phyloP scores from a whole-genome alignment of 768 basidiomycete genomes.

The Neoboletus brunneissimus region DNA sequence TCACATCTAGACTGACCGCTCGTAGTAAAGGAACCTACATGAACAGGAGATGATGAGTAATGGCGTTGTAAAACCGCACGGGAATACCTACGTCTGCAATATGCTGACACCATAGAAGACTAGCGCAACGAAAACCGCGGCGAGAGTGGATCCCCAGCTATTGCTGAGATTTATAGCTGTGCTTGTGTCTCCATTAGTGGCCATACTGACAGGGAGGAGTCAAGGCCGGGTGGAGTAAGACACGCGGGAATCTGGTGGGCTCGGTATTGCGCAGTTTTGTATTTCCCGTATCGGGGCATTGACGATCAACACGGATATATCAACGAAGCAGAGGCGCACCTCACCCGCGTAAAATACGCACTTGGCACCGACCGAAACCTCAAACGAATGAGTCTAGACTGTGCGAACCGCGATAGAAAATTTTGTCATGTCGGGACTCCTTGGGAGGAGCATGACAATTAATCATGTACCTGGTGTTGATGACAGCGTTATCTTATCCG shows the following conservation, averaged over 20 bases:
- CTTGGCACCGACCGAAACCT: background rate
- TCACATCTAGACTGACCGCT: constrained; percentile 14
- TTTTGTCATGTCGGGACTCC: background rate
- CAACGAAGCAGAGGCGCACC: background rate
- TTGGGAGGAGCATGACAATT: background rate
- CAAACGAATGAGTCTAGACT: background rate
- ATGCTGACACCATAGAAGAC: constrained; percentile 26
- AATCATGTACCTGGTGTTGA: no score
- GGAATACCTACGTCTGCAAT: constrained; percentile 23
- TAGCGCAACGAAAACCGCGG: constrained; percentile 17
- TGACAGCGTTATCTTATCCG: background rate
- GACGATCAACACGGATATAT: constrained; percentile 12
- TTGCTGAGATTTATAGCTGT: constrained; percentile 5
- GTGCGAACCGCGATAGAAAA: background rate
- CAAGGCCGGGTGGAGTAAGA: background rate
- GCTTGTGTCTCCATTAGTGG: constrained; percentile 1
- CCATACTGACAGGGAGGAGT: constrained; percentile 10
- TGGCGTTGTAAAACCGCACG: background rate
- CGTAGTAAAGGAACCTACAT: constrained; percentile 26
- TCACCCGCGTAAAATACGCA: background rate
- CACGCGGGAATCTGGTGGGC: background rate
- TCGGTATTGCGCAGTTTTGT: constrained; percentile 10
- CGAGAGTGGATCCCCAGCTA: constrained; percentile 27
- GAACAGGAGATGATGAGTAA: background rate
- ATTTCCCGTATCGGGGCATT: background rate